Percentiles rank a stretch among this genome's conserved stretches.
Conservation (phyloP, 2,329 filamentous ascomycete species). For the Byssothecium circinans region DNA sequence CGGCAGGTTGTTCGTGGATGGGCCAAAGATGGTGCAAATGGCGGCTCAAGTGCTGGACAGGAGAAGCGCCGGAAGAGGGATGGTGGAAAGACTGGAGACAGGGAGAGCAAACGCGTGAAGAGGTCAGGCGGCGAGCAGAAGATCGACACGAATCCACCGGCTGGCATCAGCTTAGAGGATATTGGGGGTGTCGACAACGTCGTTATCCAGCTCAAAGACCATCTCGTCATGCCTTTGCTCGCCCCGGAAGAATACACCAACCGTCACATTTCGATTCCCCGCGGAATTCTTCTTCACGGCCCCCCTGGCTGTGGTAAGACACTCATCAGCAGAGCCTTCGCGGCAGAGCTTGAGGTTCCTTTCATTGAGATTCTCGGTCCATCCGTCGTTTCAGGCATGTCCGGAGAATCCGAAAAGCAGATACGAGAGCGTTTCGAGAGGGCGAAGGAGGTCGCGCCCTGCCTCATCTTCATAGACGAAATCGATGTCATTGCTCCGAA, state of each 20-base stretch:
- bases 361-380: constrained; percentile 83
- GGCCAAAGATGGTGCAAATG: constrained; percentile 40
- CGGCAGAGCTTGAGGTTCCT: constrained; percentile 72
- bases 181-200: constrained; percentile 77
- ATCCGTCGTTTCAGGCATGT: constrained; percentile 82
- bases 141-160: constrained; percentile 65
- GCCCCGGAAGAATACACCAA: constrained; percentile 66
- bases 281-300: constrained; percentile 77
- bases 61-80: constrained; percentile 50
- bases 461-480: constrained; percentile 87
- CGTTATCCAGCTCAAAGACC: constrained; percentile 67
- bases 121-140: constrained; percentile 42
- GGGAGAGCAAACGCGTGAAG: constrained; percentile 70
- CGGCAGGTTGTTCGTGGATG: constrained; percentile 64
- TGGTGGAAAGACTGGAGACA: constrained; percentile 64
- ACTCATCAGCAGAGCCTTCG: constrained; percentile 77
- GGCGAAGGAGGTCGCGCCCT: constrained; percentile 81
- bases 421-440: constrained; percentile 85
- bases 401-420: constrained; percentile 85
- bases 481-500: constrained; percentile 91
- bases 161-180: constrained; percentile 68
- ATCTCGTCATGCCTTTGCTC: constrained; percentile 73
- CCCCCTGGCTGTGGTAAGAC: constrained; percentile 88
- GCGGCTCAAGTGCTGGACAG: not conserved
- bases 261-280: constrained; percentile 68